These are phyloP conservation scores for Carex scoparia DNA, from an alignment of 176 grass and related monocot species.

Conservation along the genomic window DNA sequence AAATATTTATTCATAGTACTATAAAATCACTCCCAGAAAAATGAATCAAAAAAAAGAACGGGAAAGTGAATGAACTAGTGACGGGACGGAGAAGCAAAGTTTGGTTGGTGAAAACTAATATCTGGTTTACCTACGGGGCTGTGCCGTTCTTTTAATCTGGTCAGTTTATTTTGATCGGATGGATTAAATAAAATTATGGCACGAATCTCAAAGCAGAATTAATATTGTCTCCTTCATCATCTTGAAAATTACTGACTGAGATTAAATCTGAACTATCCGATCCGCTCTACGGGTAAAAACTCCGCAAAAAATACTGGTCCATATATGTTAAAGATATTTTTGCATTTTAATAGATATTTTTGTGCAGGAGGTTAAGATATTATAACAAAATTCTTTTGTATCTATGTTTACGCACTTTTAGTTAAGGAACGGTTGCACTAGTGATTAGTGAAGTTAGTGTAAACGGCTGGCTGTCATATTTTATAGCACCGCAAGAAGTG, in stretches of 20 bases:
- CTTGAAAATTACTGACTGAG: too few species aligned
- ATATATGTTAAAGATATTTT: not conserved
- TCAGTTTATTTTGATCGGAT: too few species aligned
- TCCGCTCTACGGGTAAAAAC: too few species aligned
- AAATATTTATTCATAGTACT: too few species aligned
- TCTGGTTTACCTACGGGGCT: not conserved
- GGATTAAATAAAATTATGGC: too few species aligned
- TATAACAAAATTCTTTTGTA: not conserved
- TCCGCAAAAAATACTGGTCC: too few species aligned
- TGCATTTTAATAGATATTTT: not conserved
- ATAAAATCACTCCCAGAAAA: too few species aligned
- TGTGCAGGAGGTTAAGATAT: not conserved
- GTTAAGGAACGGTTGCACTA: not conserved
- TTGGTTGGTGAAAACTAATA: not conserved
- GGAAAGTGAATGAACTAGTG: not conserved
- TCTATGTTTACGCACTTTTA: not conserved
- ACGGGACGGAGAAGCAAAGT: slow-evolving; percentile 2
- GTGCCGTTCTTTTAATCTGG: too few species aligned
- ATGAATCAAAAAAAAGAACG: not conserved
- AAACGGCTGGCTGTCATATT: not conserved
- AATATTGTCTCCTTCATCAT: too few species aligned
- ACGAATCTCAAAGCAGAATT: too few species aligned
- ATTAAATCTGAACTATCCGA: too few species aligned
- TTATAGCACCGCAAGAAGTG: not conserved
- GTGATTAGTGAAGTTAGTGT: too few species aligned